Base-by-base conservation (phyloP, 2,329 filamentous ascomycete genomes). In the Fusarium ramigenum region DNA sequence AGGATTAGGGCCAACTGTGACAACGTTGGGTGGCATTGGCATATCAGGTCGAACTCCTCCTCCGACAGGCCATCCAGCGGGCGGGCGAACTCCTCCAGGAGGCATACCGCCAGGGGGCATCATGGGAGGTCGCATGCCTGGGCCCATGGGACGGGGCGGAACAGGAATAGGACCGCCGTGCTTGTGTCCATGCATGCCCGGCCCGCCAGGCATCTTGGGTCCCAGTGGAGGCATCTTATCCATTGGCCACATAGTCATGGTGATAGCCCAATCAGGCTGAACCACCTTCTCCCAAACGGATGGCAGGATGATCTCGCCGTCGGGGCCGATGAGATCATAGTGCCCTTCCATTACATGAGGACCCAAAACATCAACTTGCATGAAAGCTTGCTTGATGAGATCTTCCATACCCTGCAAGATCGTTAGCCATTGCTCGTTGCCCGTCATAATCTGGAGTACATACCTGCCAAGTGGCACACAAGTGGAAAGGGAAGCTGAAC, bases 401-500 rank as follows among this genome's bases (percentile, higher is more conserved):
- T 94, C 92, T 80, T 96, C 93, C 93, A 96, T 96, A 23, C 93
- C 93, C 92, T 95, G 75, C 23, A 39, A 65, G 32, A 53, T 50
- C 37, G 69, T 82, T 74, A 83, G 75, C 39, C 72, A 43, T 16
- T 28, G 30, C 18, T 25, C n/a, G 10, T 25, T 25, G 37, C 3
- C 16, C 9, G 19, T 18, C 30, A 19, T 23, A 23, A 30, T 42
- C 12, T 46, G 18, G 18, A 32, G 21, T 61, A 88, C 90, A 80
- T 89, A 95, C 93, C 85, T 87, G 85, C 94, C 94, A 97, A 6
- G 92, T 96, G 78, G 91, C 90, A 82, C 95, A 97, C 36, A 97
- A 82, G 72, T 95, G 90, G 83, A 92, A 97, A 4, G 95, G 95
- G 79, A 98, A 97, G 82, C 91, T 96, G 81, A 97, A 98, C 82